These are phyloP conservation scores for Escallonia herrerae DNA, from an alignment of 129 eudicot species.

Conservation along the genomic window DNA sequence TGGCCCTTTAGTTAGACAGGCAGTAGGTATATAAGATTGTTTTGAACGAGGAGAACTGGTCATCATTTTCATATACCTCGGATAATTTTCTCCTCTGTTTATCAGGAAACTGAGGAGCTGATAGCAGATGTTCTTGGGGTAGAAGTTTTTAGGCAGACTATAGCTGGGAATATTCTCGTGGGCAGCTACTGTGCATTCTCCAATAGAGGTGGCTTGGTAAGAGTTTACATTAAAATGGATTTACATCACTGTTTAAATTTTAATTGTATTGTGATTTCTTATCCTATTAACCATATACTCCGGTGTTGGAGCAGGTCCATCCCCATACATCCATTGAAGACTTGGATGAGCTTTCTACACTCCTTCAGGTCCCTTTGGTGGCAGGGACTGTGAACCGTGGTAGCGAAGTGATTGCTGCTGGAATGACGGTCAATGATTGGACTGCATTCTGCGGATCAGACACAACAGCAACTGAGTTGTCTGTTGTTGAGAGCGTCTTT, in stretches of 20 bases:
- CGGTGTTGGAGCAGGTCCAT: slow-evolving; percentile 44
- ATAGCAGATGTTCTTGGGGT: slow-evolving; percentile 88
- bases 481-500: slow-evolving; percentile 82
- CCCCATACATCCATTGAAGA: slow-evolving; percentile 94
- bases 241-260: not conserved
- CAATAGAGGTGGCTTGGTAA: slow-evolving; percentile 77
- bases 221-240: not conserved
- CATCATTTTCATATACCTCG: too few species aligned
- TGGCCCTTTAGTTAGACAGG: not conserved
- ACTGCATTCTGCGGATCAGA: slow-evolving; percentile 91
- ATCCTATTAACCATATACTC: not conserved
- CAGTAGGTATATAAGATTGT: too few species aligned
- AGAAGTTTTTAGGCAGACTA: slow-evolving; percentile 76
- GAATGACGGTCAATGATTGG: slow-evolving; percentile 92
- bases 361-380: slow-evolving; percentile 91
- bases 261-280: not conserved
- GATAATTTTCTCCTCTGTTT: not conserved
- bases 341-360: slow-evolving; percentile 85
- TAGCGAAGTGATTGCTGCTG: slow-evolving; percentile 85
- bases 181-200: slow-evolving; percentile 83
- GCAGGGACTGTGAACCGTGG: slow-evolving; percentile 98
- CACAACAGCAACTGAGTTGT: slow-evolving; percentile 83
- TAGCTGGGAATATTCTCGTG: slow-evolving; percentile 82
- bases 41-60: too few species aligned
- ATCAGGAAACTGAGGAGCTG: slow-evolving; percentile 92